A percentile compares a stretch with the other conserved stretches of the same genome.
Evolutionary conservation across 2,329 filamentous ascomycete species (phyloP).

Genomic region (Scedosporium dehoogii): DNA sequence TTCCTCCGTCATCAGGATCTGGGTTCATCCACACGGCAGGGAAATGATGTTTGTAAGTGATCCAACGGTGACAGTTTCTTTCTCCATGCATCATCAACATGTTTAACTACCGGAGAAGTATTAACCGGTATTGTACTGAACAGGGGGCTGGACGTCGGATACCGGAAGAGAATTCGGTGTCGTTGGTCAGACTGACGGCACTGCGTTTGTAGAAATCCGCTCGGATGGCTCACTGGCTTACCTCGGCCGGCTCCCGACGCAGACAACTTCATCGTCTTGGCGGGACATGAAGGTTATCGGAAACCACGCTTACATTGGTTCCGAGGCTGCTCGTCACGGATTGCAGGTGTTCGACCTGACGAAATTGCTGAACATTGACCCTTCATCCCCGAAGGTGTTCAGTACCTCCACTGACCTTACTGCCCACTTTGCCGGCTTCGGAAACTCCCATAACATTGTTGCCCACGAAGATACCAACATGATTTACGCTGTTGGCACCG

Average conservation of each 20-base stretch:
- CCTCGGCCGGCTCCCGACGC: conserved; percentile 33
- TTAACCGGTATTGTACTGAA: too few relatives aligned
- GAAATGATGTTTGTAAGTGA: conserved; percentile 23
- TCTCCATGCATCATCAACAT: not conserved
- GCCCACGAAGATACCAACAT: conserved; percentile 33
- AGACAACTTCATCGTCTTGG: conserved; percentile 24
- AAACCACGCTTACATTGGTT: conserved; percentile 26
- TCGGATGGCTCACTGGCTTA: conserved; percentile 33
- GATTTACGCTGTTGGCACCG: conserved; percentile 30
- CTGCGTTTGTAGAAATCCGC: conserved; percentile 37
- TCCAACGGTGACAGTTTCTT: not conserved
- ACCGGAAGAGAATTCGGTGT: conserved; percentile 37
- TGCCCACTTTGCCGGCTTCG: conserved; percentile 24
- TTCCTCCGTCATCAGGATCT: conserved; percentile 28
- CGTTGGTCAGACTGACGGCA: conserved; percentile 38
- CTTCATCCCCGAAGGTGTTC: conserved; percentile 23
- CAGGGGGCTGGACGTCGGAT: conserved; percentile 7
- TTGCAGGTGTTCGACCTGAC: conserved; percentile 56
- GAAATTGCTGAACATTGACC: conserved; percentile 35
- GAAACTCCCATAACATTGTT: conserved; percentile 43
- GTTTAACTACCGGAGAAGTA: not conserved
- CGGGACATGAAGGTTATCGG: conserved; percentile 30
- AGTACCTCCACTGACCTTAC: conserved; percentile 23
- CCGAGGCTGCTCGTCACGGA: conserved; percentile 37
- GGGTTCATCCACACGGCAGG: conserved; percentile 23